These are phyloP conservation scores for Acanthamoeba castellanii DNA, from an alignment of 208 protist genomes.

Conservation along the genomic window DNA sequence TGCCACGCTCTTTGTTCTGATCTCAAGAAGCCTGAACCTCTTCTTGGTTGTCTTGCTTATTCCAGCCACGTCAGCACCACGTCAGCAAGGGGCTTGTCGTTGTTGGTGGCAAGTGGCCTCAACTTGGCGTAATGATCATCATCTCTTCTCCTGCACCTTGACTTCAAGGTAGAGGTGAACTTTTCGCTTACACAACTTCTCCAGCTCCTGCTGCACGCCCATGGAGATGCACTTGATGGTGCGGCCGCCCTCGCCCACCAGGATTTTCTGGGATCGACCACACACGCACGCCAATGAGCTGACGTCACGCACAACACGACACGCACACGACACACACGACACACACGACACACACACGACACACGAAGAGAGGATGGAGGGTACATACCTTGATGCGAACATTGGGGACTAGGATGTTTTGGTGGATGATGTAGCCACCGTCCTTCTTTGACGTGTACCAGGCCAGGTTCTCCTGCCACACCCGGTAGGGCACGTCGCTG, in stretches of 20 bases:
- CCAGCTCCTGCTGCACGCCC: background rate
- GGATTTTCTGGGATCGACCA: background rate
- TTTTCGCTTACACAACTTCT: background rate
- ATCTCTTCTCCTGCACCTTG: background rate
- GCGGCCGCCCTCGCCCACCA: conserved; percentile 32
- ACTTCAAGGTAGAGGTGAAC: conserved; percentile 55
- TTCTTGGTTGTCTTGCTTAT: too few species aligned
- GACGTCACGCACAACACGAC: background rate
- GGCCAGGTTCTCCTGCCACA: conserved; percentile 31
- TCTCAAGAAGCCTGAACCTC: too few species aligned
- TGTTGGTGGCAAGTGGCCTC: too few species aligned
- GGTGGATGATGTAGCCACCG: conserved; percentile 24
- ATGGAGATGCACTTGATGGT: conserved; percentile 51
- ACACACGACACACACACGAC: background rate
- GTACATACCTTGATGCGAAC: background rate
- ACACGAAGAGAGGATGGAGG: background rate
- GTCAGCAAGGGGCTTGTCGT: too few species aligned
- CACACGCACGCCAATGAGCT: background rate
- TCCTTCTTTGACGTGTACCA: background rate
- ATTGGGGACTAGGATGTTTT: conserved; percentile 28
- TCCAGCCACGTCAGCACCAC: too few species aligned
- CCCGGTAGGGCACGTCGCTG: conserved; percentile 34
- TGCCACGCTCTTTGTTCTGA: too few species aligned
- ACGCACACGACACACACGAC: background rate
- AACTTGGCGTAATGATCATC: too few species aligned